Conservation (phyloP, 441 rosid species). For the Croton setiger region DNA sequence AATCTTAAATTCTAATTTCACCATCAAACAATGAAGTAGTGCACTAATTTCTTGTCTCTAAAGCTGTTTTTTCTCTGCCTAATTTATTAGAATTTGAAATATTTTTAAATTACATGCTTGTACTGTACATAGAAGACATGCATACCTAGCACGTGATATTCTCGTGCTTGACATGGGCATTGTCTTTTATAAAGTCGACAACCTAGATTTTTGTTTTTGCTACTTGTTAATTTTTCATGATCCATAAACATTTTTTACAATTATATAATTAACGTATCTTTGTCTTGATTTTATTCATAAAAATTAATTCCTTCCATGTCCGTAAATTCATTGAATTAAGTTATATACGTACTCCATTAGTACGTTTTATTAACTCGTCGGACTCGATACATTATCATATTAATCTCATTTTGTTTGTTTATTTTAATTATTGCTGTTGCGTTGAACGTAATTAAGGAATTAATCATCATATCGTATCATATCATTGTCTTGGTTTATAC, state of each 20-base stretch:
- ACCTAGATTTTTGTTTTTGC: conserved; percentile 24
- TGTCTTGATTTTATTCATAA: conserved; percentile 36
- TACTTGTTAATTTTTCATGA: neutral
- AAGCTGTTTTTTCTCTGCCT: conserved; percentile 8
- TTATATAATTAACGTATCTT: conserved; percentile 17
- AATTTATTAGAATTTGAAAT: neutral
- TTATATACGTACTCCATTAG: too few relatives aligned
- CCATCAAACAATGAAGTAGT: conserved; percentile 13
- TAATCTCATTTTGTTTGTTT: neutral
- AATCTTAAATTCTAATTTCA: conserved; percentile 11
- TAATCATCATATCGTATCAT: neutral
- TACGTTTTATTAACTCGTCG: neutral
- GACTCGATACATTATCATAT: neutral
- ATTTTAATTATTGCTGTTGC: neutral
- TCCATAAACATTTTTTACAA: neutral
- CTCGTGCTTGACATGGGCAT: conserved; percentile 36
- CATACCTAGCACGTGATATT: conserved; percentile 45
- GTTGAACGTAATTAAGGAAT: neutral
- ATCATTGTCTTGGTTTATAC: conserved; percentile 10
- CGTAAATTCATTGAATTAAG: conserved; percentile 19
- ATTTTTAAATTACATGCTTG: conserved; percentile 25
- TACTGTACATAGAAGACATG: conserved; percentile 29
- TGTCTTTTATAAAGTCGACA: conserved; percentile 43
- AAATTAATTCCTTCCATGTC: neutral
- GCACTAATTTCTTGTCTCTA: conserved; percentile 23